phyloP scores from a whole-genome alignment of 306 rosid species.

The Vigna radiata region DNA sequence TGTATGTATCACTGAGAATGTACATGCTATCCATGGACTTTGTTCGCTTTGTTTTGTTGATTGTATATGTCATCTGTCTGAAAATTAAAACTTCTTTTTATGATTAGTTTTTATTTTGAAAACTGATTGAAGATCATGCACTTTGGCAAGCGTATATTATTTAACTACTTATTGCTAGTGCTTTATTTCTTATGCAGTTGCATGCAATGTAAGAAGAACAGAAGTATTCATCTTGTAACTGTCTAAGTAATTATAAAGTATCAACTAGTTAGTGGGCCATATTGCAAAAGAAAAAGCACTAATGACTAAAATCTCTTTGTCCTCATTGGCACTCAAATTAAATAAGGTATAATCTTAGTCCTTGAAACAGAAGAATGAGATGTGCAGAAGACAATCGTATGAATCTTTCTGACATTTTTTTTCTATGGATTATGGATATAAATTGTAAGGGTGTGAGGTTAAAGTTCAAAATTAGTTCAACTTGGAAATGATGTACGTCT shows the following conservation, averaged over 20 bases:
- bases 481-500: constrained; percentile 20
- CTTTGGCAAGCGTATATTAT: neutral
- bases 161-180: constrained; percentile 16
- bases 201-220: constrained; percentile 12
- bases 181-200: neutral
- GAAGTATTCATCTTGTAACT: constrained; percentile 6
- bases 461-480: constrained; percentile 16
- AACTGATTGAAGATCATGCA: constrained; percentile 4
- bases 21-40: neutral
- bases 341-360: neutral
- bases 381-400: constrained; percentile 10
- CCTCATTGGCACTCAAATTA: constrained; percentile 3
- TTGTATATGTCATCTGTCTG: neutral
- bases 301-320: constrained; percentile 7
- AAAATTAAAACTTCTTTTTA: neutral
- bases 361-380: neutral
- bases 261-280: neutral
- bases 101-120: constrained; percentile 24
- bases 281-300: constrained; percentile 12
- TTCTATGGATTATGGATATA: neutral
- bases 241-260: neutral
- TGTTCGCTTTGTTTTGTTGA: constrained; percentile 28
- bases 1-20: neutral
- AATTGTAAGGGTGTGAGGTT: constrained; percentile 6
- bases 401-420: constrained; percentile 27